Conservation (phyloP, 23 red algal species). For the Rhodosorus marinus region DNA sequence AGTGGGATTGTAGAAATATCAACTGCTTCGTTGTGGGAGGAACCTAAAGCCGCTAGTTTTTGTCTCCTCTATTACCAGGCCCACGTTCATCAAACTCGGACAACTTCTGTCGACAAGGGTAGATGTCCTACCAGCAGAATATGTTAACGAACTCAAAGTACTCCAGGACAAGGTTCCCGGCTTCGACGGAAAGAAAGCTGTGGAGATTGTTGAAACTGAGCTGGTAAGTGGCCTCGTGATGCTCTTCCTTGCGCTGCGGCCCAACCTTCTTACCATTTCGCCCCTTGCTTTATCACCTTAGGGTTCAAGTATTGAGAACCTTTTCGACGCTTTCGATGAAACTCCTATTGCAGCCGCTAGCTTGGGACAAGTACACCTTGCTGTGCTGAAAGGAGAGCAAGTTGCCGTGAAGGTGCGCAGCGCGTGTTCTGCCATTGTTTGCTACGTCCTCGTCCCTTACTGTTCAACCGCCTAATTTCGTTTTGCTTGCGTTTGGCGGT, state of each 20-base stretch:
- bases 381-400: constrained; percentile 30
- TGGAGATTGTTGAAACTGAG: constrained; percentile 49
- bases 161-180: constrained; percentile 83
- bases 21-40: too few relatives aligned
- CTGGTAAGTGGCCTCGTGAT: constrained; percentile 28
- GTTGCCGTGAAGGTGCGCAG: constrained; percentile 93
- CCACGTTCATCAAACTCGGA: constrained; percentile 96
- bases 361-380: constrained; percentile 90
- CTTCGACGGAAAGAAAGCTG: constrained; percentile 30
- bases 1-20: too few relatives aligned
- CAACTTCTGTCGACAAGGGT: constrained; percentile 76
- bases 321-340: constrained; percentile 53
- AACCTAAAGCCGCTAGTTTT: too few relatives aligned
- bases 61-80: too few relatives aligned
- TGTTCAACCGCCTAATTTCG: too few relatives aligned
- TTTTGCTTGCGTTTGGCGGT: too few relatives aligned
- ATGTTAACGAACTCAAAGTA: constrained; percentile 54
- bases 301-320: constrained; percentile 1
- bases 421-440: too few relatives aligned
- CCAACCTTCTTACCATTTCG: too few relatives aligned
- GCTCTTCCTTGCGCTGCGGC: too few relatives aligned
- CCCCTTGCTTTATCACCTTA: too few relatives aligned
- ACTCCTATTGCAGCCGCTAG: constrained; percentile 81
- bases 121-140: constrained; percentile 60
- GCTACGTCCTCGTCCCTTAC: too few relatives aligned